phyloP scores from a whole-genome alignment of 805 yeast species.

The Nakazawaea ambrosiae region DNA sequence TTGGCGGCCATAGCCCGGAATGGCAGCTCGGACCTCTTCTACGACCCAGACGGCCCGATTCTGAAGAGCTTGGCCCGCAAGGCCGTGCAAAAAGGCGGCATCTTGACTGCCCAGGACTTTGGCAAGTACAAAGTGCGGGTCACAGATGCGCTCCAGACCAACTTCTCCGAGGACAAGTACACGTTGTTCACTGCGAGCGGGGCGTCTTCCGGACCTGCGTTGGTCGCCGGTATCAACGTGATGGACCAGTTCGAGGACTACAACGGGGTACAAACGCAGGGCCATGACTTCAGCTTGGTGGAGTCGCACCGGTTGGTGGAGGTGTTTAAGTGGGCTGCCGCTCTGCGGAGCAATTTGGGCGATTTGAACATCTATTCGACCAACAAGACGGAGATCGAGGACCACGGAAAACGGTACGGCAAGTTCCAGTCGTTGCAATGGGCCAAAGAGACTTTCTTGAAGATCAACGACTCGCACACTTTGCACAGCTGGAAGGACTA shows the following conservation, averaged over 20 bases:
- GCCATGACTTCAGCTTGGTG: conserved; percentile 35
- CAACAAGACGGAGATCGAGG: conserved; percentile 17
- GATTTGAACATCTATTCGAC: conserved; percentile 35
- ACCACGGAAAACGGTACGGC: conserved; percentile 29
- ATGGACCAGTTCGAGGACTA: conserved; percentile 38
- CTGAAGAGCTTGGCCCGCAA: conserved; percentile 50
- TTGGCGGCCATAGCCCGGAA: conserved; percentile 61
- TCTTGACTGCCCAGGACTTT: conserved; percentile 61
- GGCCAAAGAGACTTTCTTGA: conserved; percentile 41
- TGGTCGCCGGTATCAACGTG: conserved; percentile 67
- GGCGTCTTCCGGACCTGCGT: conserved; percentile 78
- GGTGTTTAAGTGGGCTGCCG: conserved; percentile 89
- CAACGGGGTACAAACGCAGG: conserved; percentile 19
- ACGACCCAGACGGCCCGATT: conserved; percentile 75
- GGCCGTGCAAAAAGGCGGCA: conserved; percentile 55
- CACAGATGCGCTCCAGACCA: conserved; percentile 35
- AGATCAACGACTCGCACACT: conserved; percentile 54
- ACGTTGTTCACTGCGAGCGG: conserved; percentile 56
- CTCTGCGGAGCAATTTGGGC: conserved; percentile 82
- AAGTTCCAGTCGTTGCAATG: conserved; percentile 48
- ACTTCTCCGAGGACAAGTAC: conserved; percentile 18
- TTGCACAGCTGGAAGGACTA: conserved; percentile 62
- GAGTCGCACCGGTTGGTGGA: conserved; percentile 69
- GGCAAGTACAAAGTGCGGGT: conserved; percentile 46
- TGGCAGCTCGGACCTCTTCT: conserved; percentile 73